Percentiles rank a stretch among this genome's conserved stretches.
Evolutionary conservation across 2,329 filamentous ascomycete genomes (phyloP).

Genomic region (Mollisia scopiformis): DNA sequence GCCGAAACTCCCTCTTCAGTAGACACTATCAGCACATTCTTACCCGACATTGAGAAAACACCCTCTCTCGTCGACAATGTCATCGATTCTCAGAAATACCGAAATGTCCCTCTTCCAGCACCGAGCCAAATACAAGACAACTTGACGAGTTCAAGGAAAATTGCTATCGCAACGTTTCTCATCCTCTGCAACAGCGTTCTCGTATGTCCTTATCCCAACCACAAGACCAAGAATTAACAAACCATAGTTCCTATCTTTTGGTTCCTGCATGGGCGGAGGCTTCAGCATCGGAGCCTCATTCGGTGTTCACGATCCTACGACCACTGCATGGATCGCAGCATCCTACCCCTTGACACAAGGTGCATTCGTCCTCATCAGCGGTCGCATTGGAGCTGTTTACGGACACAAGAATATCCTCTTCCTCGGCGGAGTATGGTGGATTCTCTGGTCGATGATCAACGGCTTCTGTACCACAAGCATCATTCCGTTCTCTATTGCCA

Average conservation of each 20-base stretch:
- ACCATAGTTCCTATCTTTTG: constrained; percentile 11
- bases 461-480: constrained; percentile 47
- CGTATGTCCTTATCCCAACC: not conserved
- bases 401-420: constrained; percentile 52
- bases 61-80: not conserved
- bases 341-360: constrained; percentile 11
- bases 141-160: not conserved
- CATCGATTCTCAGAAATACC: not conserved
- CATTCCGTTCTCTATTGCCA: constrained; percentile 45
- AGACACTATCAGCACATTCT: not conserved
- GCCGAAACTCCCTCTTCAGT: not conserved
- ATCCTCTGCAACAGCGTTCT: constrained; percentile 1
- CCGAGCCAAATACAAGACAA: not conserved
- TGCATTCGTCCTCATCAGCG: constrained; percentile 39
- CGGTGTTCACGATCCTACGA: not conserved
- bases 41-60: not conserved
- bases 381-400: constrained; percentile 52
- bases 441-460: constrained; percentile 46
- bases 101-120: not conserved
- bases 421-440: constrained; percentile 45
- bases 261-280: not conserved
- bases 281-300: constrained; percentile 6
- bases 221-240: not conserved
- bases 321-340: constrained; percentile 7
- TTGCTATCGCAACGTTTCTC: not conserved